A percentile compares a stretch with the other conserved stretches of the same genome.
Evolutionary conservation across 257 asterid species (phyloP).

Genomic region (Solanum virginianum): DNA sequence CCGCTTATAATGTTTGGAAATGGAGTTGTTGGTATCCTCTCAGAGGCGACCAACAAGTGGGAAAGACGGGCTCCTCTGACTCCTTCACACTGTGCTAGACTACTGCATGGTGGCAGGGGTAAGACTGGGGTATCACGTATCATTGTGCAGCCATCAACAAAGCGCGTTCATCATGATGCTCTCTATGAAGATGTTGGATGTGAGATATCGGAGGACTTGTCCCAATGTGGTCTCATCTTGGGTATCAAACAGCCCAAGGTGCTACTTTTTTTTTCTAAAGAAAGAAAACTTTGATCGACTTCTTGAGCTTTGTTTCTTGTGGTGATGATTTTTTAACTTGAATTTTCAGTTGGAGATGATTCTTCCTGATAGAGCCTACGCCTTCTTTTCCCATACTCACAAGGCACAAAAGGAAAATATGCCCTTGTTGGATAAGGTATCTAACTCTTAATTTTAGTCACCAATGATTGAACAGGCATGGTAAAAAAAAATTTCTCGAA

Average conservation of each 20-base stretch:
- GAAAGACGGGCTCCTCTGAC: constrained; percentile 90
- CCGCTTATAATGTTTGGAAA: constrained; percentile 53
- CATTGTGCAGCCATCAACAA: constrained; percentile 84
- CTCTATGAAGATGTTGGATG: constrained; percentile 97
- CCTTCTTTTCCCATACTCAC: constrained; percentile 95
- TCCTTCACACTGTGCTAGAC: constrained; percentile 85
- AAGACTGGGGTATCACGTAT: constrained; percentile 81
- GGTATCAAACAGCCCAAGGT: constrained; percentile 96
- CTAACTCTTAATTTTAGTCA: background rate
- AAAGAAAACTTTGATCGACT: background rate
- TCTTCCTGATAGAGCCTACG: constrained; percentile 75
- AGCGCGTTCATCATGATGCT: constrained; percentile 84
- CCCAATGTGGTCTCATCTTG: constrained; percentile 78
- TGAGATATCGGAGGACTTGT: constrained; percentile 76
- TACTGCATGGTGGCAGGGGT: constrained; percentile 63
- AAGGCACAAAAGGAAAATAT: constrained; percentile 91
- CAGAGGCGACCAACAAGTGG: constrained; percentile 97
- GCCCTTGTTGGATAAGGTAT: constrained; percentile 95
- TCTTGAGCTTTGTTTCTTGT: background rate
- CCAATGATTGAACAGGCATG: background rate
- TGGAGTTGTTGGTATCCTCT: constrained; percentile 81
- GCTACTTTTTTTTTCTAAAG: background rate
- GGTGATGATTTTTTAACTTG: background rate
- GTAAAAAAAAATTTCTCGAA: background rate
- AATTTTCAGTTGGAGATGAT: constrained; percentile 84